Base-by-base conservation (phyloP, 1,139 yeast genomes). In the Chernovozyma aurita region DNA sequence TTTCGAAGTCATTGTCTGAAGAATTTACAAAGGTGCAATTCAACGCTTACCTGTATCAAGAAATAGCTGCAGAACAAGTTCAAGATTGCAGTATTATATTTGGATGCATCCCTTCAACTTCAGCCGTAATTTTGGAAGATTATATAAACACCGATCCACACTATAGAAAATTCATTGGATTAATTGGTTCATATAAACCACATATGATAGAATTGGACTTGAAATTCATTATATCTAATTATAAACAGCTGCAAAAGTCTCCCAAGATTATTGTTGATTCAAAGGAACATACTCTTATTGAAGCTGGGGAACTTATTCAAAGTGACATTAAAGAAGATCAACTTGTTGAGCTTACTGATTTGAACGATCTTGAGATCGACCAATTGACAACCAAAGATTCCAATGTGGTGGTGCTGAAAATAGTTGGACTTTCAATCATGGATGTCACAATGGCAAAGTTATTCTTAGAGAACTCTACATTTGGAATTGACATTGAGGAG, bases 121-220 rank as follows among this genome's bases (percentile, higher is more conserved):
- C 54, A 9, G 76, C 85, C 1, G 52, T 65, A 1, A 70, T 80
- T 35, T 54, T 57, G 24, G 47, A 52, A 11, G 45, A 55, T 1
- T 60, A 64, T 39, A 45, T 79, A 32, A 61, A 63, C 32, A 40
- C 40, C 3, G 57, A 58, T 28, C 51, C 59, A 3, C 31, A 43
- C 15, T 43, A 42, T 11, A 58, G 61, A 9, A 70, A 59, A 42
- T 80, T 71, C 49, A 68, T 80, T 32, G 73, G 80, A 3, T 59
- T 80, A 29, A 80, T 81, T 46, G 88, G 88, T 1, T 76, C 84
- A 13, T 81, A 80, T 51, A 78, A 79, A 50, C 85, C 85, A 3
- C 72, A 74, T 42, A 80, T 81, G 87, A 65, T 66, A 32, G 88
- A 80, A 52, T 70, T 79, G 36, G 85, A 79, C 40, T 61, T 67